phyloP scores from a whole-genome alignment of 495 filamentous ascomycete genomes.

The Podospora pseudocomata region DNA sequence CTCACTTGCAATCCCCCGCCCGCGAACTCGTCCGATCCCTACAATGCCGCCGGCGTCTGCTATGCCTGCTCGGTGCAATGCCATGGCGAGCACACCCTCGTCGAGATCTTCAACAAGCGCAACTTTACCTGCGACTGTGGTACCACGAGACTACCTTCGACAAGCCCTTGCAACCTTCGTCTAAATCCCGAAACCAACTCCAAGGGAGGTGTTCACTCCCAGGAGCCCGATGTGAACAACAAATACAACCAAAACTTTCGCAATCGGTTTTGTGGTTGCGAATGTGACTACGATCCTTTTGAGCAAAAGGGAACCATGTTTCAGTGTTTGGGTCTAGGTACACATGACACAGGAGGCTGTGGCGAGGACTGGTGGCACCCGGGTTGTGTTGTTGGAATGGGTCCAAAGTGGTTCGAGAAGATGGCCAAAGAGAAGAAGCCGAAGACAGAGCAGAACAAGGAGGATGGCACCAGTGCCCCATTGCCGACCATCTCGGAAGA shows the following conservation, averaged over 20 bases:
- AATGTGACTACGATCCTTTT: conserved; percentile 76
- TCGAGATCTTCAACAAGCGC: conserved; percentile 94
- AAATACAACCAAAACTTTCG: conserved; percentile 92
- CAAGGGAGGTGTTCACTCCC: conserved; percentile 71
- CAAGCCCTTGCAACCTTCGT: conserved; percentile 71
- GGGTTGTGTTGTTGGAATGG: conserved; percentile 81
- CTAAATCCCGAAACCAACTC: conserved; percentile 66
- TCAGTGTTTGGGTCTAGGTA: conserved; percentile 87
- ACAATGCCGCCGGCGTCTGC: conserved; percentile 79
- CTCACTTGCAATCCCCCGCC: conserved; percentile 88
- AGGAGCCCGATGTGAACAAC: conserved; percentile 68
- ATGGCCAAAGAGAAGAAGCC: conserved; percentile 46
- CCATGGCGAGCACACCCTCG: conserved; percentile 90
- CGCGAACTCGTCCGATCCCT: conserved; percentile 54
- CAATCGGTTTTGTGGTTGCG: conserved; percentile 90
- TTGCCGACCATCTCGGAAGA: conserved; percentile 43
- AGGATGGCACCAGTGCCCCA: conserved; percentile 13
- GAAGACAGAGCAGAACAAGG: conserved; percentile 17
- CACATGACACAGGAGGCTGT: conserved; percentile 76
- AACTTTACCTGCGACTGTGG: conserved; percentile 97
- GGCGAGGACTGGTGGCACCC: conserved; percentile 99
- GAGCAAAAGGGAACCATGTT: conserved; percentile 98
- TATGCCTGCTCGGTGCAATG: conserved; percentile 96
- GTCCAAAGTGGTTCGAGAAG: conserved; percentile 55
- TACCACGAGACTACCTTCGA: conserved; percentile 69